These are phyloP conservation scores for Sungouiella blattae DNA, from an alignment of 805 yeast genomes.

Conservation along the genomic window DNA sequence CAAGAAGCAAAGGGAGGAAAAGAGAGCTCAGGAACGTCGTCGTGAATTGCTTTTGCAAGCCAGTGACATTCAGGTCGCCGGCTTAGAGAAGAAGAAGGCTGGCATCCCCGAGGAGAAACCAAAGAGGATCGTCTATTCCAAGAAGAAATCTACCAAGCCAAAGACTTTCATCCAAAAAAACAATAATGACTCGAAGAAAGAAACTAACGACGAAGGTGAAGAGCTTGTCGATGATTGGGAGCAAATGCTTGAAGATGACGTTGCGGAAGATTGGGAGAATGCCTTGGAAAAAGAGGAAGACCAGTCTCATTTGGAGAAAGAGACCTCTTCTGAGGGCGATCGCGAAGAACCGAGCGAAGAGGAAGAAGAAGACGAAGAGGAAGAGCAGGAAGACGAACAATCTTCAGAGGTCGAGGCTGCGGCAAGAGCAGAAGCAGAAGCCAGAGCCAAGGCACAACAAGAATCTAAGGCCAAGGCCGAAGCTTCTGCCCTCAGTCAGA, in stretches of 20 bases:
- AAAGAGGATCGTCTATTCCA: slow-evolving; percentile 67
- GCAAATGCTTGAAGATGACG: slow-evolving; percentile 38
- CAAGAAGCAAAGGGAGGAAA: slow-evolving; percentile 93
- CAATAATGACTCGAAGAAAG: slow-evolving; percentile 12
- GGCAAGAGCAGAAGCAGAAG: slow-evolving; percentile 21
- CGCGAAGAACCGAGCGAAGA: slow-evolving; percentile 22
- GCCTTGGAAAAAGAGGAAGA: slow-evolving; percentile 29
- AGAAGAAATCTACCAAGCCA: slow-evolving; percentile 57
- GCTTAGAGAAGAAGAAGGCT: slow-evolving; percentile 42
- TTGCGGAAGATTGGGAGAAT: slow-evolving; percentile 51
- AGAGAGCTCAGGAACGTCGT: slow-evolving; percentile 81
- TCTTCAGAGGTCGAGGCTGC: slow-evolving; percentile 14
- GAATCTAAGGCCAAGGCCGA: slow-evolving; percentile 35
- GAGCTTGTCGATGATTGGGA: slow-evolving; percentile 23
- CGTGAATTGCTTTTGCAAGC: slow-evolving; percentile 78
- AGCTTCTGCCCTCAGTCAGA: slow-evolving; percentile 11
- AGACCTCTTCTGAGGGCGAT: background rate
- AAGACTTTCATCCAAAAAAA: slow-evolving; percentile 34
- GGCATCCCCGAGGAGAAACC: slow-evolving; percentile 40
- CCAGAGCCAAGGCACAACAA: slow-evolving; percentile 7
- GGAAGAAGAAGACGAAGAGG: slow-evolving; percentile 22
- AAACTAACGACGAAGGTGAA: slow-evolving; percentile 20
- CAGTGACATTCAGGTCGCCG: slow-evolving; percentile 72
- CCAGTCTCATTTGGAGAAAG: slow-evolving; percentile 1
- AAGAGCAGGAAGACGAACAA: slow-evolving; percentile 3